Evolutionary conservation across 2,329 filamentous ascomycete species (phyloP), one percentile per base, ranked within the genome.

Genomic region (Macroventuria anomochaeta): DNA sequence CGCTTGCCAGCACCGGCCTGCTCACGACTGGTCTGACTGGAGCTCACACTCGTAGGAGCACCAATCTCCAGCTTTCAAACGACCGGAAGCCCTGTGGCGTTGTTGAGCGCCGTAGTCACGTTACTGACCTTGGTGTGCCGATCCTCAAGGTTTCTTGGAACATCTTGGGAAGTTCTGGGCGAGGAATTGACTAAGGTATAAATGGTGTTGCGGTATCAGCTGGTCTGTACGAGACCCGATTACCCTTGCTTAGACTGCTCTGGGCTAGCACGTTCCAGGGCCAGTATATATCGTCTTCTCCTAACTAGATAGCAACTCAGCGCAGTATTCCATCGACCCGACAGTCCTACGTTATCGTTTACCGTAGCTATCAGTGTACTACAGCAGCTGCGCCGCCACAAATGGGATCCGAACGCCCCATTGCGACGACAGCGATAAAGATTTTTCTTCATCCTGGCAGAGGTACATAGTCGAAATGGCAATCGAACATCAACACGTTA

Each of bases 21-120:
- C 43, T 46, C 21, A 33, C 57, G 43, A 10, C 53, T 58, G 7
- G 52, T 55, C 10, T 63, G 55, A 43, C 62, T 71, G 37, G 51
- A 57, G 43, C 55, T 65, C 21, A 51, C 47, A 49, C 64, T 68
- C 7, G 52, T 57, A 7, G 46, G 57, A 10, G 62, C n/a, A 36
- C 64, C 53, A 25, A 46, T 38, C n/a, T 68, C 57, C 6, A 54
- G 40, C 44, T 71, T 71, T 10, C 59, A 53, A 32, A 57, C 46
- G 34, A 57, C 55, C 5, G 58, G 49, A 7, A 57, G 33, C 10
- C 44, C 44, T 13, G 44, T 49, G 12, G 34, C 40, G 7, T 40
- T 54, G n/a, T 48, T 36, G 10, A 44, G 33, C 33, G 44, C 43
- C 28, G 37, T 48, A 28, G 33, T 39, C 38, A 39, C 33, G 44